Evolutionary conservation across 2,329 filamentous ascomycete species (phyloP), one percentile per base, ranked within the genome.

Genomic region (Diplodia mutila): DNA sequence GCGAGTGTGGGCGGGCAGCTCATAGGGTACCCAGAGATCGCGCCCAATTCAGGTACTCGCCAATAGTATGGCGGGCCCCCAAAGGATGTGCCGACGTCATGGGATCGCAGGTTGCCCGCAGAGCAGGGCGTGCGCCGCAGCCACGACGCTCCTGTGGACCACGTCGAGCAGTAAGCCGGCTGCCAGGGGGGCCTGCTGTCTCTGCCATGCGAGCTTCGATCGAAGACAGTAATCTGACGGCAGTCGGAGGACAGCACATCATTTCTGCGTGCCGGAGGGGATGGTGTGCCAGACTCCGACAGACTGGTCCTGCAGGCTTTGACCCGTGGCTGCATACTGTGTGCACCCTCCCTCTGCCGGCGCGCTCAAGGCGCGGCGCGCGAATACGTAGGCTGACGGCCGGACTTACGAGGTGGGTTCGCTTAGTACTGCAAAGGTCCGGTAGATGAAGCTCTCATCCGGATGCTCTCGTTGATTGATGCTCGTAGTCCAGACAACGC

Each of bases 1-100:
- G 71, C 69, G 70, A 72, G 69, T 63, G 69, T 73, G 77, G 77
- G 70, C 73, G 71, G 39, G 70, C 68, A 70, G 71, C 72, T 77
- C 70, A 79, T 78, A 78, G 77, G 77, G 67, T 78, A 79, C 76
- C 77, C 61, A 73, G 73, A 74, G 71, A 73, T 55, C 69, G 67
- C 61, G 51, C 34, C 65, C 66, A 73, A 72, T 69, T 74, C 70
- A 73, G 71, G 48, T 70, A 67, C 65, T 34, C 65, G n/a, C 42
- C 65, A 61, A 66, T 66, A 46, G 65, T 32, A 51, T 59, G 53
- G 65, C 65, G 12, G 25, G 42, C 37, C 37, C n/a, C 52, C 21
- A 53, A 27, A 53, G 34, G 54, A 21, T 37, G 55, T 21, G n/a
- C 61, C 61, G 61, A 64, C 65, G 46, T 49, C 42, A 61, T 57